phyloP scores from a whole-genome alignment of 2,329 filamentous ascomycete species.

The Diaporthe amygdali region DNA sequence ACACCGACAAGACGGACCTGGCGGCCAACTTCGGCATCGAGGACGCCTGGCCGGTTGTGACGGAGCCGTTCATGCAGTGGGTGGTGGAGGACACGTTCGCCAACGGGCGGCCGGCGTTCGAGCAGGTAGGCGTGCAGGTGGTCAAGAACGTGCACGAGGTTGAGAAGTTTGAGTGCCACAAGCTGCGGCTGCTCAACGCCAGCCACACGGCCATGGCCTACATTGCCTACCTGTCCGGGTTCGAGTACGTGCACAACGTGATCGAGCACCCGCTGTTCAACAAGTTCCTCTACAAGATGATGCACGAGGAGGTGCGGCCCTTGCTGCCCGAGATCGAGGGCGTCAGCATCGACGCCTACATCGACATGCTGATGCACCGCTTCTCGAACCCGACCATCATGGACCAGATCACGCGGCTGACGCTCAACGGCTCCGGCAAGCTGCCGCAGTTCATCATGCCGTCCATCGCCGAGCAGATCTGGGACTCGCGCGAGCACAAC shows the following conservation, averaged over 20 bases:
- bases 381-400: constrained; percentile 62
- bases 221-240: constrained; percentile 55
- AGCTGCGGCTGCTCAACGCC: constrained; percentile 59
- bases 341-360: constrained; percentile 57
- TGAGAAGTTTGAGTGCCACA: constrained; percentile 61
- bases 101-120: constrained; percentile 56
- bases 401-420: constrained; percentile 58
- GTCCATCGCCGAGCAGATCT: constrained; percentile 52
- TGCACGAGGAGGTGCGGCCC: constrained; percentile 60
- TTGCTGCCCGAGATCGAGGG: constrained; percentile 54
- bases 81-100: constrained; percentile 58
- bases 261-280: constrained; percentile 53
- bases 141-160: constrained; percentile 56
- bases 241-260: constrained; percentile 60
- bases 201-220: constrained; percentile 59
- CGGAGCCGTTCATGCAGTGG: constrained; percentile 62
- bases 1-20: constrained; percentile 49
- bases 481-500: constrained; percentile 44
- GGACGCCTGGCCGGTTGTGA: constrained; percentile 59
- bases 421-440: constrained; percentile 58
- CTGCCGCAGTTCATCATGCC: constrained; percentile 58
- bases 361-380: constrained; percentile 56
- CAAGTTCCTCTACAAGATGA: constrained; percentile 58
- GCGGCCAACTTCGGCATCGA: constrained; percentile 51
- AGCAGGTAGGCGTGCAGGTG: constrained; percentile 58